A percentile compares a stretch with the other conserved stretches of the same genome.
These are phyloP conservation scores for Zymoseptoria crescenta DNA, from an alignment of 2,329 filamentous ascomycete species.

Conservation along the genomic window DNA sequence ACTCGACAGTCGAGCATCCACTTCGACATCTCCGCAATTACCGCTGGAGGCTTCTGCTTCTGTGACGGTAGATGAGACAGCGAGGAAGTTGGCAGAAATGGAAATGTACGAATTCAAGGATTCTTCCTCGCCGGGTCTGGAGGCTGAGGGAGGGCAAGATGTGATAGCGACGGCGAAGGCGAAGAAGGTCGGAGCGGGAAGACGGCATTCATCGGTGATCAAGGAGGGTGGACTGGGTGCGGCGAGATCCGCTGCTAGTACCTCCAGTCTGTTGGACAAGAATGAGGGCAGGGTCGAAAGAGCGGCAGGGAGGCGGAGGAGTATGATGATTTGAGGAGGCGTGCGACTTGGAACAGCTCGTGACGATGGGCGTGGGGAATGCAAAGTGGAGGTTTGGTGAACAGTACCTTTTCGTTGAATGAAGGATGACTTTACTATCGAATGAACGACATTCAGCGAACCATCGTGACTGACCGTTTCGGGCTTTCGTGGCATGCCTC, in stretches of 20 bases:
- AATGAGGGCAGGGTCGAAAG: slow-evolving; percentile 21
- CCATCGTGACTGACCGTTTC: neutral
- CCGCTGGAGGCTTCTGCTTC: neutral
- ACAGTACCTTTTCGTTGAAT: neutral
- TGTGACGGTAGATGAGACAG: slow-evolving; percentile 13
- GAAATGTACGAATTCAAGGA: slow-evolving; percentile 31
- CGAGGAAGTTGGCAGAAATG: slow-evolving; percentile 23
- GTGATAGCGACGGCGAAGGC: neutral
- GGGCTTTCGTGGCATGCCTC: too few species aligned
- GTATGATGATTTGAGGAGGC: slow-evolving; percentile 27
- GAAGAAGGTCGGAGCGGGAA: slow-evolving; percentile 3
- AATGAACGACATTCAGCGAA: neutral
- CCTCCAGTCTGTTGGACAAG: neutral
- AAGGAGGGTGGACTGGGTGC: neutral
- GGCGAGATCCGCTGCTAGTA: neutral
- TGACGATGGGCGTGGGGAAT: neutral
- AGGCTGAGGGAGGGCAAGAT: neutral
- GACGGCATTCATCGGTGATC: neutral
- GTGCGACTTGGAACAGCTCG: neutral
- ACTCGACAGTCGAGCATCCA: neutral
- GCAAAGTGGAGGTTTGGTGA: neutral
- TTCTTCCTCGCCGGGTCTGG: slow-evolving; percentile 18
- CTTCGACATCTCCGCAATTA: neutral
- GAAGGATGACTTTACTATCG: neutral
- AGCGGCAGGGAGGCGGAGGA: slow-evolving; percentile 29